A percentile compares a stretch with the other conserved stretches of the same genome.
Evolutionary conservation across 2,329 filamentous ascomycete species (phyloP).

Genomic region (Trichoderma atrobrunneum): DNA sequence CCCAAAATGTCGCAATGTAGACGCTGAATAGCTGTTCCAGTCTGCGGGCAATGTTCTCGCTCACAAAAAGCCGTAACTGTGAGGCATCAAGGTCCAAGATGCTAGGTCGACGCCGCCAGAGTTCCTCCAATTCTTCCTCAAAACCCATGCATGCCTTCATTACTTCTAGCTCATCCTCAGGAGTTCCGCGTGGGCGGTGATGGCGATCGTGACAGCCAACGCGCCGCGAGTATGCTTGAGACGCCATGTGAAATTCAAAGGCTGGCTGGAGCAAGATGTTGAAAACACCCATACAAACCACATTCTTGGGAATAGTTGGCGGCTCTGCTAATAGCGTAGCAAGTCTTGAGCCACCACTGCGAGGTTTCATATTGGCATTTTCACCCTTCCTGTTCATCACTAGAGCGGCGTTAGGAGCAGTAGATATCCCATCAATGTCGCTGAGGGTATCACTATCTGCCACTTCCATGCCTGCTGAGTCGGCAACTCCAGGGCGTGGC

Average conservation of each 20-base stretch:
- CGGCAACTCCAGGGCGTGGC: not conserved
- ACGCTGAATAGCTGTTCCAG: not conserved
- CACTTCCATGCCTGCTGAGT: not conserved
- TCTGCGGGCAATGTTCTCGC: not conserved
- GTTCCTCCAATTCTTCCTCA: not conserved
- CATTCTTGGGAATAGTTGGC: not conserved
- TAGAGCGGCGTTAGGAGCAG: not conserved
- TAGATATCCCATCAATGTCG: not conserved
- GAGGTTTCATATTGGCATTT: not conserved
- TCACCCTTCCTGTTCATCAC: not conserved
- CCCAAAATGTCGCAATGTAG: not conserved
- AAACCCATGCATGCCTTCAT: slow-evolving; percentile 5
- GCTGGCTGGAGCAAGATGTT: not conserved
- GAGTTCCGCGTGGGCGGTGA: not conserved
- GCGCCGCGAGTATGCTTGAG: not conserved
- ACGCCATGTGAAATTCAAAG: slow-evolving; percentile 1
- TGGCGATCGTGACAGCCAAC: slow-evolving; percentile 7
- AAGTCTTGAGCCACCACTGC: not conserved
- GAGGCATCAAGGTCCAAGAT: not conserved
- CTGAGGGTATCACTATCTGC: not conserved
- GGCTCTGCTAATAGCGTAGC: not conserved
- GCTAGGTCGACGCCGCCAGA: not conserved
- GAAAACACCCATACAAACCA: not conserved
- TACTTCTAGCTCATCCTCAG: not conserved
- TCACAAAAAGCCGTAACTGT: not conserved